Conservation (phyloP, 305 asterid species). For the Fraxinus nigra region DNA sequence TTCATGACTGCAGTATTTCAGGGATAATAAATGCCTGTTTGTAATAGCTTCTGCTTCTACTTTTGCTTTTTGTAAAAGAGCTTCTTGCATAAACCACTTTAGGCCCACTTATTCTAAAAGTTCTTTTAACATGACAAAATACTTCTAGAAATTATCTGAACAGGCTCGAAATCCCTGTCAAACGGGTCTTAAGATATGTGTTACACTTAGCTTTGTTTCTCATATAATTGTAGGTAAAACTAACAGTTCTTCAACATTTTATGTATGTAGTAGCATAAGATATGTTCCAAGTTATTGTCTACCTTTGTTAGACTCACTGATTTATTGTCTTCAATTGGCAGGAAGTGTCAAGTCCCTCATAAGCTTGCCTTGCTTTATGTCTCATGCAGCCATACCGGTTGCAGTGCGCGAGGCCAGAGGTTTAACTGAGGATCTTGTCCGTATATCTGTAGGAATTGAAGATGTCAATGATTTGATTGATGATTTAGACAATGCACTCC, state of each 20-base stretch:
- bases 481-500: constrained; percentile 58
- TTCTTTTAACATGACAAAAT: neutral
- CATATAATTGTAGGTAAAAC: neutral
- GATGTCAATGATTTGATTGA: constrained; percentile 76
- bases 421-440: constrained; percentile 70
- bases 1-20: neutral
- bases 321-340: constrained; percentile 23
- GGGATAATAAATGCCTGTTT: neutral
- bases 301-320: neutral
- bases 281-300: neutral
- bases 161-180: neutral
- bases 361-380: constrained; percentile 93
- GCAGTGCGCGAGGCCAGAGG: constrained; percentile 80
- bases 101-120: neutral
- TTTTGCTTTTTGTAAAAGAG: neutral
- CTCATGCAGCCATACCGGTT: constrained; percentile 80
- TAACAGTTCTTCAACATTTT: neutral
- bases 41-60: neutral
- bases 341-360: constrained; percentile 94
- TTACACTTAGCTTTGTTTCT: neutral
- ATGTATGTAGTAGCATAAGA: neutral
- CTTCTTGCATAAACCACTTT: neutral
- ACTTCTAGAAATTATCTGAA: neutral
- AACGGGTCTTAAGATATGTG: neutral
- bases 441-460: constrained; percentile 80